Base-by-base conservation (phyloP, 192 early-diverging fungal species). In the Linnemannia schmuckeri region DNA sequence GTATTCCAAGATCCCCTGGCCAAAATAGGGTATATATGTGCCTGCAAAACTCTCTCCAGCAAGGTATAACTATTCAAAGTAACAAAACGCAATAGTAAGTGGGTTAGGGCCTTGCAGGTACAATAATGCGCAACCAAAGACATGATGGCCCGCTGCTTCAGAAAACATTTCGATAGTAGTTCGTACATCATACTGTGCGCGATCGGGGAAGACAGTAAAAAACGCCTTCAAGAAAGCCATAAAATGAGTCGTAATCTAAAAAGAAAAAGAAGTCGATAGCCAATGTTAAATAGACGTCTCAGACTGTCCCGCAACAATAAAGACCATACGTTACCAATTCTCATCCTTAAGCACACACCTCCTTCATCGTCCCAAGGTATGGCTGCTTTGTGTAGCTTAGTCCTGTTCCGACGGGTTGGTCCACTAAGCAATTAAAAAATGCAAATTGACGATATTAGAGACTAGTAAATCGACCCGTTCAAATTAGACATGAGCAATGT, bases 21-120 rank as follows among this genome's bases (percentile, higher is more conserved):
- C 88, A 74, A 92, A 89, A 55, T 94, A 94, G 17, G 93, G 93
- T 61, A 94, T 94, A 80, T 92, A 94, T 1, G 89, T 92, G 3
- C 93, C 93, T 1, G 93, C 93, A 79, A 79, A 94, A 71, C 93
- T 94, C 74, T 94, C 93, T 55, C 93, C 93, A 66, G 92, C 90
- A 44, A 94, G 57, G 82, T 94, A 94, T 10, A 94, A 33, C 93
- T 94, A 74, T 76, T 0, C 24, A 49, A 49, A 74, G 8, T 44
- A 18, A 9, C 3, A 27, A 33, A 9, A 17, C n/a, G 12, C 55
- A 33, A 66, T 3, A 33, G 61, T 27, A 33, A 15, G 27, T 12
- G 61, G 13, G 17, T 13, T 2, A 13, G 30, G 27, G 15, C 10
- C n/a, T 66, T 66, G 49, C 5, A 69, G 72, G 6, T 35, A 69